Conservation (phyloP, 1,284 basidiomycete species). For the Tremellales sp. region DNA sequence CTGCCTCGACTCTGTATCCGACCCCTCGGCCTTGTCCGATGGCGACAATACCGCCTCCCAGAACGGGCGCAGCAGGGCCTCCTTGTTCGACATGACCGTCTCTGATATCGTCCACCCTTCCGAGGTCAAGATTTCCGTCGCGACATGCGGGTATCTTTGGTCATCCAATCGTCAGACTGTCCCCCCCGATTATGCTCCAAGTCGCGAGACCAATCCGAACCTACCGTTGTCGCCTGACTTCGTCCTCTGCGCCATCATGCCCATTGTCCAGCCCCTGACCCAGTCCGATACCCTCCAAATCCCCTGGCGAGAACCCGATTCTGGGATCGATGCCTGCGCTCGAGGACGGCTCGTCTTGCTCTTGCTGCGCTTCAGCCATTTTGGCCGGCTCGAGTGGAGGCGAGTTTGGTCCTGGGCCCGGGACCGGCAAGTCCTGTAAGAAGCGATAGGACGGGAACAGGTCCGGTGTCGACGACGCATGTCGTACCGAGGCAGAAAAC, state of each 20-base stretch:
- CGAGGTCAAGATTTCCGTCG: slow-evolving; percentile 89
- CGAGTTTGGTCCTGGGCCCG: slow-evolving; percentile 21
- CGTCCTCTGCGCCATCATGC: slow-evolving; percentile 20
- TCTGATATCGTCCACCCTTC: slow-evolving; percentile 94
- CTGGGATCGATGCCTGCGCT: too few species aligned
- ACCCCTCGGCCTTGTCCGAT: slow-evolving; percentile 16
- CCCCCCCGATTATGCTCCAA: too few species aligned
- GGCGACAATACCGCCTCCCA: slow-evolving; percentile 80
- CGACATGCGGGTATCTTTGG: slow-evolving; percentile 82
- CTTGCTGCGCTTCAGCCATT: not conserved
- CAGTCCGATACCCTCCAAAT: slow-evolving; percentile 22
- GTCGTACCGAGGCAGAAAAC: slow-evolving; percentile 25
- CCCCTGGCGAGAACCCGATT: slow-evolving; percentile 4
- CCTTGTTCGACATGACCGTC: slow-evolving; percentile 68
- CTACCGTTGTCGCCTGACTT: slow-evolving; percentile 22
- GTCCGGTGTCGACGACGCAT: slow-evolving; percentile 23
- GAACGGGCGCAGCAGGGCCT: slow-evolving; percentile 67
- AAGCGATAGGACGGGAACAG: slow-evolving; percentile 28
- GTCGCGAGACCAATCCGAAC: not conserved
- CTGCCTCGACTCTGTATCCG: slow-evolving; percentile 15
- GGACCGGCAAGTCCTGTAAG: slow-evolving; percentile 7
- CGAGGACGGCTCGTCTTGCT: too few species aligned
- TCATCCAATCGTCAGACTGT: not conserved
- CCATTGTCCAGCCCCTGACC: slow-evolving; percentile 28
- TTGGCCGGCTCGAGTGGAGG: slow-evolving; percentile 26